phyloP scores from a whole-genome alignment of 257 asterid genomes.

The Plectranthus barbatus region DNA sequence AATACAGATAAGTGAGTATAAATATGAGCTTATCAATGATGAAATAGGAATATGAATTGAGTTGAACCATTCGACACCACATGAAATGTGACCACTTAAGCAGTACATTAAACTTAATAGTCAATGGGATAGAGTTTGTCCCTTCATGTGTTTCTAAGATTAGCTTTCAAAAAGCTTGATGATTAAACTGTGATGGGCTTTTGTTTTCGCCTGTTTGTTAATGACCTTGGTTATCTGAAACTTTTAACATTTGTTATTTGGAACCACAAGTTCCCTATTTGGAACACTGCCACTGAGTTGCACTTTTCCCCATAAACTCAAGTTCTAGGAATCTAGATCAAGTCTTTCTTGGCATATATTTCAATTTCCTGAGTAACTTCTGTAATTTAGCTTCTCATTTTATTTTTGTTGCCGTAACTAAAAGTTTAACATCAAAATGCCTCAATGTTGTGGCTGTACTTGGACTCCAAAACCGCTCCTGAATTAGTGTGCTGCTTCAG shows the following conservation, averaged over 20 bases:
- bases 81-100: too few relatives aligned
- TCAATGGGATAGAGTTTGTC: not conserved
- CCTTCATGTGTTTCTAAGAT: not conserved
- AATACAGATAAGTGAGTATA: too few relatives aligned
- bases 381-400: not conserved
- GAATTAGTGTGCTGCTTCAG: not conserved
- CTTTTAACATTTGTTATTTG: not conserved
- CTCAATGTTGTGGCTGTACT: not conserved
- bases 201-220: not conserved
- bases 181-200: not conserved
- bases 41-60: too few relatives aligned
- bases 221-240: not conserved
- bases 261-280: too few relatives aligned
- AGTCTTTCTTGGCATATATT: not conserved
- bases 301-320: too few relatives aligned
- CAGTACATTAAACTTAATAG: not conserved
- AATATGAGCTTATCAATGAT: too few relatives aligned
- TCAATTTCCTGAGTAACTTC: not conserved
- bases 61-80: too few relatives aligned
- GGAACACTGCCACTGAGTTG: too few relatives aligned
- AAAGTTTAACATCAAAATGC: not conserved
- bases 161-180: not conserved
- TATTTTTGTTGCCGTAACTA: not conserved
- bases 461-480: slow-evolving; percentile 1
- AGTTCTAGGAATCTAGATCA: too few relatives aligned